Conservation (phyloP, 1,284 basidiomycete genomes). For the Pseudozyma hubeiensis region DNA sequence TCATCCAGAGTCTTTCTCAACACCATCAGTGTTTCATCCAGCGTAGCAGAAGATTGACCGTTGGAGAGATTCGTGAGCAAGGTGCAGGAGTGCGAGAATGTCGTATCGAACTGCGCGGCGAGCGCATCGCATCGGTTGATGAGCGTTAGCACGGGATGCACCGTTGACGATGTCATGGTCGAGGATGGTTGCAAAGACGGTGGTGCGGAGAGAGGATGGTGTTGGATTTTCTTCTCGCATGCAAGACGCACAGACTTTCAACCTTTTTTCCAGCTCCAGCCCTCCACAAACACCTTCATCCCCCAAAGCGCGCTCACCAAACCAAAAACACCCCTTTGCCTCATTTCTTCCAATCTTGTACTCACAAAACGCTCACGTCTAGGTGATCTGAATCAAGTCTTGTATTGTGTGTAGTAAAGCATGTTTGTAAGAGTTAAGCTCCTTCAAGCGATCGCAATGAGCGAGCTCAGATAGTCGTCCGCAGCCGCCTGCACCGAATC, state of each 20-base stretch:
- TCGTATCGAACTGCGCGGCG: constrained; percentile 27
- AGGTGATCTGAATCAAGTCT: too few species aligned
- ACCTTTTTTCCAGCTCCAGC: too few species aligned
- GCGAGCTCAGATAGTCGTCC: constrained; percentile 37
- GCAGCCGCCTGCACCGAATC: constrained; percentile 42
- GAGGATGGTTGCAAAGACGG: too few species aligned
- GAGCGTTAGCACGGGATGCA: constrained; percentile 40
- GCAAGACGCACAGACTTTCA: too few species aligned
- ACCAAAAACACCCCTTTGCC: too few species aligned
- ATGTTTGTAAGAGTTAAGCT: neutral
- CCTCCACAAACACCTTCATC: too few species aligned
- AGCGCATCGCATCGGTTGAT: constrained; percentile 42
- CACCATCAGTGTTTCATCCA: constrained; percentile 20
- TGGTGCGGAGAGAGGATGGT: too few species aligned
- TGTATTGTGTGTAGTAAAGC: too few species aligned
- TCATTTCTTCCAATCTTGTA: too few species aligned
- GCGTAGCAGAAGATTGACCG: neutral
- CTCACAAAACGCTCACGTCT: too few species aligned
- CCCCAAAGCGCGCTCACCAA: too few species aligned
- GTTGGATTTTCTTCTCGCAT: too few species aligned
- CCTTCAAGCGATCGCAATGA: constrained; percentile 25
- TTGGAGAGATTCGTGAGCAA: constrained; percentile 11
- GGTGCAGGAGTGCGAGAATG: constrained; percentile 10
- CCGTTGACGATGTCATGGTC: neutral
- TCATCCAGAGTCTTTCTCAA: constrained; percentile 17